phyloP scores from a whole-genome alignment of 179 eudicot genomes.

The Patellifolia procumbens region DNA sequence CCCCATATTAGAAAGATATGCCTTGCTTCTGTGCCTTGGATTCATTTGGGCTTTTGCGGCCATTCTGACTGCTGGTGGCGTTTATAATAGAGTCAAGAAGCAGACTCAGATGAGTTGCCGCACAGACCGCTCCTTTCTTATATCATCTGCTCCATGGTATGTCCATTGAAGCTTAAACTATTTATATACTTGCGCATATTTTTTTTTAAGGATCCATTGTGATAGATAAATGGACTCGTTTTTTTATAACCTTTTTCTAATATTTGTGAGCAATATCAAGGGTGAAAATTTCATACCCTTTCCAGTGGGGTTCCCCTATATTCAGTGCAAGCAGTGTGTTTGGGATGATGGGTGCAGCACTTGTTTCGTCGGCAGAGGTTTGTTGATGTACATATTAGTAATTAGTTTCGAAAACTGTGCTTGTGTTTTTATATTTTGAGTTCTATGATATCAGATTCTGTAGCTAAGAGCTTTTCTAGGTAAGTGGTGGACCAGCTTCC shows the following conservation, averaged over 20 bases:
- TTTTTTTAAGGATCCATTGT: too few species aligned
- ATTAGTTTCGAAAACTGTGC: neutral
- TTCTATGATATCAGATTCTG: neutral
- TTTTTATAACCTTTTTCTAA: neutral
- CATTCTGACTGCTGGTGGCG: slow-evolving; percentile 80
- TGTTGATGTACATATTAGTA: neutral
- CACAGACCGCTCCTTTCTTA: slow-evolving; percentile 63
- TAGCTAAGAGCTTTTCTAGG: neutral
- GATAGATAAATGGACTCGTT: too few species aligned
- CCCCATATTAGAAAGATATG: slow-evolving; percentile 68
- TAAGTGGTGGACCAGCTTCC: neutral
- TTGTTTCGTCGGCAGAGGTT: slow-evolving; percentile 94
- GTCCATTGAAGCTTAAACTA: neutral
- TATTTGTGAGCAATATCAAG: slow-evolving; percentile 37
- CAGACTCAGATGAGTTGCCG: slow-evolving; percentile 72
- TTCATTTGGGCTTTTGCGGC: slow-evolving; percentile 91
- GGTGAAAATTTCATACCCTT: slow-evolving; percentile 85
- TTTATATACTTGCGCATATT: neutral
- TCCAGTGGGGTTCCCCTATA: slow-evolving; percentile 94
- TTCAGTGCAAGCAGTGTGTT: slow-evolving; percentile 94
- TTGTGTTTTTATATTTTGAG: neutral
- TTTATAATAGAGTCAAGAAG: slow-evolving; percentile 57
- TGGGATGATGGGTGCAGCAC: slow-evolving; percentile 98
- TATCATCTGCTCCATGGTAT: slow-evolving; percentile 93
- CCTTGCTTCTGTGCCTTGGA: slow-evolving; percentile 82